Percentiles rank a stretch among this genome's conserved stretches.
Evolutionary conservation across 2,329 filamentous ascomycete genomes (phyloP).

Genomic region (Fusarium tricinctum): DNA sequence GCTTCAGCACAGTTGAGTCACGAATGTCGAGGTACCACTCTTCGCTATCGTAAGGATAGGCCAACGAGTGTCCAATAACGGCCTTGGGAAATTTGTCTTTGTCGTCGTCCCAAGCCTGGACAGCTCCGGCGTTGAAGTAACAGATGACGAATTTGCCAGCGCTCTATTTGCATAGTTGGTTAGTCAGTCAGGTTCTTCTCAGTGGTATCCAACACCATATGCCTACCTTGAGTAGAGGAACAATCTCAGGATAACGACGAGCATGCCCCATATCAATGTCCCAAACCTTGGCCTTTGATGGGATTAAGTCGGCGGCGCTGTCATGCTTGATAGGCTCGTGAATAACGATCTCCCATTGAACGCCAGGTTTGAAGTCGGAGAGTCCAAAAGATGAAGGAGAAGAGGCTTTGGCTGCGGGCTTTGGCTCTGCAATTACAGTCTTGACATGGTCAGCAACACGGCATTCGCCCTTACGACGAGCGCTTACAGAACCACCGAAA

Average conservation of each 20-base stretch:
- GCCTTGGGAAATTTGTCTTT: slow-evolving; percentile 45
- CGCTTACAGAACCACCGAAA: slow-evolving; percentile 29
- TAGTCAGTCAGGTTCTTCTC: background rate
- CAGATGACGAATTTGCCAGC: slow-evolving; percentile 53
- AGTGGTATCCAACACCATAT: background rate
- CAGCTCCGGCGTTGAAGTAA: slow-evolving; percentile 54
- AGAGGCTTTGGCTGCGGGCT: background rate
- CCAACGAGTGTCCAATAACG: slow-evolving; percentile 46
- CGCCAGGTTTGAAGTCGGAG: slow-evolving; percentile 49
- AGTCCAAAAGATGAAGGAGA: slow-evolving; percentile 7
- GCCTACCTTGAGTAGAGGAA: slow-evolving; percentile 50
- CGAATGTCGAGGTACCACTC: slow-evolving; percentile 53
- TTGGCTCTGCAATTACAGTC: slow-evolving; percentile 16
- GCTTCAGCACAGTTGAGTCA: slow-evolving; percentile 43
- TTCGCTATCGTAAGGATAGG: slow-evolving; percentile 46
- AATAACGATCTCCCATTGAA: slow-evolving; percentile 52
- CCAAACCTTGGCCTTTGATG: slow-evolving; percentile 49
- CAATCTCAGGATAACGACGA: slow-evolving; percentile 45
- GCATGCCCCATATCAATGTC: slow-evolving; percentile 53
- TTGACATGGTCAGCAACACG: slow-evolving; percentile 13
- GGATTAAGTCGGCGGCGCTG: slow-evolving; percentile 45
- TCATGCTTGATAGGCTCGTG: slow-evolving; percentile 51
- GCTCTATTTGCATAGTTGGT: slow-evolving; percentile 12
- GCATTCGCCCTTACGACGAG: slow-evolving; percentile 29
- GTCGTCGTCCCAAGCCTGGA: slow-evolving; percentile 51